Evolutionary conservation across 2,329 filamentous ascomycete species (phyloP), one percentile per base, ranked within the genome.

Genomic region (Beauveria australis): DNA sequence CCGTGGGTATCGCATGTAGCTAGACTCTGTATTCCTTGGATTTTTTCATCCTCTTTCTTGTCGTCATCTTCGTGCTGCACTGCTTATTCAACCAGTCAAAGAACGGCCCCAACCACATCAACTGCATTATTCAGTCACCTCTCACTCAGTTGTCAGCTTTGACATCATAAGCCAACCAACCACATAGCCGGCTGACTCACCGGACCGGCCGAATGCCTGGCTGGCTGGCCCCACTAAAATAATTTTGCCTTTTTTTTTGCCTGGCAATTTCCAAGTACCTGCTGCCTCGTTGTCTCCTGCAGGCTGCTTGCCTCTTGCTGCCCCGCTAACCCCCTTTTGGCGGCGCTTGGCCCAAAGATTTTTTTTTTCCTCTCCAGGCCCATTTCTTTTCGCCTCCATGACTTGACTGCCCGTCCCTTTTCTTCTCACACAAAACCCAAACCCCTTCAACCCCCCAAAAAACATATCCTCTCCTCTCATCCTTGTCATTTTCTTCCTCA

Each of bases 341-440:
- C 37, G 30, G 53, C 51, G 24, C 44, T 37, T 46, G 33, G 52
- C 41, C 41, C 60, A 30, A 54, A 33, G 52, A 59, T 62, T 62
- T 62, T 62, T 61, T 61, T 62, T 59, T 58, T 52, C 52, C 46
- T 40, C 37, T 14, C 49, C 28, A 51, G 37, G 53, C 47, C 59
- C 59, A 51, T 68, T 68, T 69, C 66, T 69, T 71, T 66, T 72
- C 24, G 69, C 70, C 69, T 62, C 54, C 62, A 53, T 63, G 43
- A 52, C 44, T 60, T 59, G 41, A 52, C 60, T 64, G 46, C 48
- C 40, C 48, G 57, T 61, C 52, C 53, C 59, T 62, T 61, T 63
- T 62, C 60, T 64, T 63, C 61, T 60, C 64, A 63, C 64, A 64
- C 63, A 71, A 68, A 71, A 71, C 67, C 60, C 65, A 69, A 70